Evolutionary conservation across 768 basidiomycete species (phyloP).

Genomic region (Mycena polygramma): DNA sequence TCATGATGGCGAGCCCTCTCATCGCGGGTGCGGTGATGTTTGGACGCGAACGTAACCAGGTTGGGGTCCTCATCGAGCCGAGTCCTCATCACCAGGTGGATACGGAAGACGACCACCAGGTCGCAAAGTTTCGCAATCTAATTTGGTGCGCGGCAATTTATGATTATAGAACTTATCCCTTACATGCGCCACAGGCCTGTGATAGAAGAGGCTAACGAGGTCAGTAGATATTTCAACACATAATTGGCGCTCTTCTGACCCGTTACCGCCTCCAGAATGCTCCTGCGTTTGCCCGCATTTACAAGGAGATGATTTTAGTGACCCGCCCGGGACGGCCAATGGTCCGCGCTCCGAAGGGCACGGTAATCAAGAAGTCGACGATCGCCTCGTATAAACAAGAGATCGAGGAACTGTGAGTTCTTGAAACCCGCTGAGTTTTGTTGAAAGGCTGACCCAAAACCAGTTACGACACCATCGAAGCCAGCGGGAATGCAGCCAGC

Average conservation of each 20-base stretch:
- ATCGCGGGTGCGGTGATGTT: slow-evolving; percentile 24
- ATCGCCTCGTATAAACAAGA: neutral
- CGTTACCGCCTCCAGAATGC: neutral
- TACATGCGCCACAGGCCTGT: neutral
- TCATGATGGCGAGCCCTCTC: slow-evolving; percentile 12
- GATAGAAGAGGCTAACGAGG: slow-evolving; percentile 2
- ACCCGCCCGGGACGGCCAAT: neutral
- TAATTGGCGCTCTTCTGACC: neutral
- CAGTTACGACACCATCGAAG: neutral
- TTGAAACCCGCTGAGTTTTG: neutral
- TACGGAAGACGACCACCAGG: slow-evolving; percentile 12
- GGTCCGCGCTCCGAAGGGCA: neutral
- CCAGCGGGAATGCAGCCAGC: neutral
- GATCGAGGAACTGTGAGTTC: neutral
- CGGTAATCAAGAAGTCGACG: neutral
- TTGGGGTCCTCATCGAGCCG: slow-evolving; percentile 28
- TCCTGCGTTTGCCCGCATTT: neutral
- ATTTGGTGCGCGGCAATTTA: neutral
- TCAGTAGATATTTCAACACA: neutral
- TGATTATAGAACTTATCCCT: neutral
- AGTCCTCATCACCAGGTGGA: neutral
- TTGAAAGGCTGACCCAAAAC: neutral
- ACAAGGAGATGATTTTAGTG: neutral
- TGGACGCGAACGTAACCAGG: slow-evolving; percentile 26
- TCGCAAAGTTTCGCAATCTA: slow-evolving; percentile 12